A percentile compares a stretch with the other conserved stretches of the same genome.
These are phyloP conservation scores for Zygosaccharomyces bailii DNA, from an alignment of 805 yeast genomes.

Conservation along the genomic window DNA sequence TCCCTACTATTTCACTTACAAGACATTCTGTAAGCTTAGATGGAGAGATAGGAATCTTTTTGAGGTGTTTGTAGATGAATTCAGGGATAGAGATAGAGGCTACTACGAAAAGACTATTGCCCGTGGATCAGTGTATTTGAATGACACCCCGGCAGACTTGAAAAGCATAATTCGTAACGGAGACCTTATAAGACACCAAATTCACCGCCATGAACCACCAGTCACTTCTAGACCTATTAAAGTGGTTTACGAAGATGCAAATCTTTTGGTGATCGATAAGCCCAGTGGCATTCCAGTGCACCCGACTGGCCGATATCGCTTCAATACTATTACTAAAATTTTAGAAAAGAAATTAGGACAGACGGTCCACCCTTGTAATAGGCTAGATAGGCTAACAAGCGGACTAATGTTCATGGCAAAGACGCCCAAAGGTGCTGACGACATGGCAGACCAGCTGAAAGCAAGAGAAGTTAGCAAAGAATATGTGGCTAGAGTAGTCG, in stretches of 20 bases:
- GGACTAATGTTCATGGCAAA: slow-evolving; percentile 92
- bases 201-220: slow-evolving; percentile 90
- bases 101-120: slow-evolving; percentile 57
- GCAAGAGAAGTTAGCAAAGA: slow-evolving; percentile 75
- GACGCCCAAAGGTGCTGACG: slow-evolving; percentile 72
- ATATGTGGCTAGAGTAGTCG: slow-evolving; percentile 83
- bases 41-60: slow-evolving; percentile 84
- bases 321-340: slow-evolving; percentile 71
- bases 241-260: slow-evolving; percentile 70
- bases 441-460: slow-evolving; percentile 64
- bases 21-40: slow-evolving; percentile 85
- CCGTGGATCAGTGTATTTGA: slow-evolving; percentile 72
- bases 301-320: slow-evolving; percentile 84
- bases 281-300: slow-evolving; percentile 96
- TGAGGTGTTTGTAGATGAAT: slow-evolving; percentile 81
- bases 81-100: slow-evolving; percentile 68
- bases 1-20: slow-evolving; percentile 85
- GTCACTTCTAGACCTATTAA: slow-evolving; percentile 56
- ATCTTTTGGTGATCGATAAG: slow-evolving; percentile 79
- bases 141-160: slow-evolving; percentile 56
- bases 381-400: slow-evolving; percentile 86
- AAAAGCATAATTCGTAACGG: slow-evolving; percentile 76
- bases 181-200: slow-evolving; percentile 70
- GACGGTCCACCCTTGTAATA: slow-evolving; percentile 78
- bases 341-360: slow-evolving; percentile 66